These are phyloP conservation scores for Silene uniflora DNA, from an alignment of 148 eudicot genomes.

Conservation along the genomic window DNA sequence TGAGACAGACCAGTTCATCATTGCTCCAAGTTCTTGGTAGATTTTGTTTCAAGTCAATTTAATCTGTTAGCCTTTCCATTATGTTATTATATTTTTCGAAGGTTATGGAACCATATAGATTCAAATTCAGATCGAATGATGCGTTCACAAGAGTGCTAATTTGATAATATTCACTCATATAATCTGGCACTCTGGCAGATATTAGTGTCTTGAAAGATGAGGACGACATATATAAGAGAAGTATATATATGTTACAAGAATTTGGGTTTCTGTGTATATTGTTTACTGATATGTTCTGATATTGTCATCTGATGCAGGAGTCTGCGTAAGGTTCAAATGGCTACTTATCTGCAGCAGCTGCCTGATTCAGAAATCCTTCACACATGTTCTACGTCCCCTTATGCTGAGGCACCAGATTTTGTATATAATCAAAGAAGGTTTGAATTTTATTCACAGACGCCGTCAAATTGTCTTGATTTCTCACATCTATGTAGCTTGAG, in stretches of 20 bases:
- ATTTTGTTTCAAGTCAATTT: not conserved
- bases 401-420: slow-evolving; percentile 83
- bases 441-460: not conserved
- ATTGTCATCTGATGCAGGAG: slow-evolving; percentile 41
- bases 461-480: not conserved
- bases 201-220: not conserved
- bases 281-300: not conserved
- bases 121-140: not conserved
- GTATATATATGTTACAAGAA: not conserved
- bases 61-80: not conserved
- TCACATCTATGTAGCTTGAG: not conserved
- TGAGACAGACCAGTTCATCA: slow-evolving; percentile 58
- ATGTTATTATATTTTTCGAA: not conserved
- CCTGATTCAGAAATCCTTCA: slow-evolving; percentile 69
- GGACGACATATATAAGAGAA: not conserved
- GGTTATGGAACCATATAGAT: no score
- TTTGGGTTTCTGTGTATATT: not conserved
- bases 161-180: not conserved
- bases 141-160: not conserved
- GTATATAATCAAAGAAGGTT: slow-evolving; percentile 70
- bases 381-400: slow-evolving; percentile 76
- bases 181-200: not conserved
- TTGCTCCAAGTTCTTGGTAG: slow-evolving; percentile 80
- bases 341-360: slow-evolving; percentile 33
- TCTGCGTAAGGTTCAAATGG: slow-evolving; percentile 30